Evolutionary conservation across 2,329 filamentous ascomycete genomes (phyloP), one percentile per base, ranked within the genome.

Genomic region (Lecanicillium sp.): DNA sequence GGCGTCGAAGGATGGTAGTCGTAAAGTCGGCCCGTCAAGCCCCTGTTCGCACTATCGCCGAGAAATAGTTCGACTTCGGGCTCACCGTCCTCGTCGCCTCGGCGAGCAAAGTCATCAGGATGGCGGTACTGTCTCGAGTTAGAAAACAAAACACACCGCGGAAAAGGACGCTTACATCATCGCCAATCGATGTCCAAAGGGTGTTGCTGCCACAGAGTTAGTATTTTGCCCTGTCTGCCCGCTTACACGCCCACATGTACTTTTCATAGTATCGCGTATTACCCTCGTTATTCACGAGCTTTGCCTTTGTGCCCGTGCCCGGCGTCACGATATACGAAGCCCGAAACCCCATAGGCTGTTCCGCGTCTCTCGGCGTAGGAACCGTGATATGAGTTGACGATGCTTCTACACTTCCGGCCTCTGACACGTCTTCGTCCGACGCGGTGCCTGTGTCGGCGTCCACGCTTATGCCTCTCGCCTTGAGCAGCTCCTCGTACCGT

Each of bases 131-230:
- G n/a, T 29, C n/a, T 10, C 12, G 11, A 14, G 23, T 30, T 1
- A 17, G 10, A 20, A 26, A 24, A 10, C 6, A 17, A 8, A 15
- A 2, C 10, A 14, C 4, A 5, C 11, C 30, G 26, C n/a, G 14
- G 20, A 3, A 10, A 38, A 48, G 23, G 37, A 24, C 49, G 53
- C 66, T 51, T 62, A 80, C 78, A 69, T 86, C 83, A 44, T 85
- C 83, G 48, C 77, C 82, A 37, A 87, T 70, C 50, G 75, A 83
- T 14, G 81, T 77, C 81, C 81, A 86, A 57, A 86, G 84, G 11
- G 77, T 80, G 61, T 78, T 84, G 10, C 44, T 38, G 8, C 2
- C 5, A 65, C 79, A 83, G 54, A 86, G 19, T 42, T 6, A 12
- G 17, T 12, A 26, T 14, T 15, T 12, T 26, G n/a, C 12, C 9